Base-by-base conservation (phyloP, 495 filamentous ascomycete genomes). In the Xanthoparmelia taractica region DNA sequence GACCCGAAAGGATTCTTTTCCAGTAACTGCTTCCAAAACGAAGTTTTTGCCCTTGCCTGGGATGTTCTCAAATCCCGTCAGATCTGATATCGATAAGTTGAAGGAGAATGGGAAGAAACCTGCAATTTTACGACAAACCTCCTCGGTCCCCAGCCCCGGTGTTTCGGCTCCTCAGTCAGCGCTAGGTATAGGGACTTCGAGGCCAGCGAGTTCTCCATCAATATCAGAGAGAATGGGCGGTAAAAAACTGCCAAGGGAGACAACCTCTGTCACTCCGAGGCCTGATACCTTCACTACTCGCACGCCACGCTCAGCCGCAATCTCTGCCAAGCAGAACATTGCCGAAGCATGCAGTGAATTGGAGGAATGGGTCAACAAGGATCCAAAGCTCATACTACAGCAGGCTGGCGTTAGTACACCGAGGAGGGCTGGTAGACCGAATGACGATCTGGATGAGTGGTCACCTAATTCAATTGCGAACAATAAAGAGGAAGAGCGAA, bases 341-440 rank as follows among this genome's bases (percentile, higher is more conserved):
- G 38, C 60, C 1, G 38, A 63, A 8, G 23, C 33, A 1, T 55
- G 54, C 36, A 63, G 56, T 47, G 38, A 52, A 6, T 25, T 63
- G 11, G 60, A 63, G 40, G 52, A 63, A 20, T 41, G 20, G 11
- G 29, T 33, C 27, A 54, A n/a, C 3, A 54, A 54, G 29, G 50
- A 54, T 33, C 50, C 50, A 54, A 54, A 54, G 5, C 27, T 54
- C 17, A n/a, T 54, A 33, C 29, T 8, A 54, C 50, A 34, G 7
- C 57, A 65, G 41, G 37, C 57, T n/a, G 27, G 57, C 34, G 36
- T 59, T 6, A 56, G 23, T 12, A 58, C 64, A 23, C 64, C 59
- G 6, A 65, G 43, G 52, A 65, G 36, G 31, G 10, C 40, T 2
- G 64, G 64, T 2, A 62, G 52, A 55, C 50, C 52, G 10, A 56